A percentile compares a stretch with the other conserved stretches of the same genome.
phyloP scores from a whole-genome alignment of 768 basidiomycete genomes.

The Lanmaoa pseudosensibilis region DNA sequence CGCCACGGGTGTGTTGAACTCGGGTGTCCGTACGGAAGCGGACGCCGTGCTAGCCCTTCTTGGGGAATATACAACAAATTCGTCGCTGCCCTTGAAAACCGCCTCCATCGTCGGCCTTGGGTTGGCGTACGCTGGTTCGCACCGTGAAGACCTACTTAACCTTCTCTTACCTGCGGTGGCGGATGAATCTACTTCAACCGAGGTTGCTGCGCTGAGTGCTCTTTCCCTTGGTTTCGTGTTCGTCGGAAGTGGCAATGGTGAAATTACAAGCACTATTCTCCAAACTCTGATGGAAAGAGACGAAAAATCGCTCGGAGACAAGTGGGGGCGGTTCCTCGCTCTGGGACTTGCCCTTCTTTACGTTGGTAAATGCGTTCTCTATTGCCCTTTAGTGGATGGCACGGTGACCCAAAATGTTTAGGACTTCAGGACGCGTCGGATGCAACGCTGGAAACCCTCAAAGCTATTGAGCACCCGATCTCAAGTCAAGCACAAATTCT shows the following conservation, averaged over 20 bases:
- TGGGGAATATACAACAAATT: slow-evolving; percentile 86
- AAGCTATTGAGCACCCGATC: slow-evolving; percentile 90
- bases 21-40: slow-evolving; percentile 85
- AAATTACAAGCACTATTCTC: slow-evolving; percentile 84
- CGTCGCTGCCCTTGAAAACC: slow-evolving; percentile 78
- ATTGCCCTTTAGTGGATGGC: background rate
- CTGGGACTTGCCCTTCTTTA: slow-evolving; percentile 89
- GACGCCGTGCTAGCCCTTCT: slow-evolving; percentile 92
- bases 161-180: slow-evolving; percentile 79
- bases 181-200: slow-evolving; percentile 84
- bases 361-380: slow-evolving; percentile 58
- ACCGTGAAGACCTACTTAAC: slow-evolving; percentile 78
- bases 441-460: slow-evolving; percentile 89
- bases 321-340: slow-evolving; percentile 91
- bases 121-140: slow-evolving; percentile 92
- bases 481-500: slow-evolving; percentile 89
- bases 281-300: slow-evolving; percentile 88
- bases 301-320: slow-evolving; percentile 78
- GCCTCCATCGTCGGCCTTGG: slow-evolving; percentile 91
- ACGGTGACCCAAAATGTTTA: slow-evolving; percentile 33
- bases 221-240: slow-evolving; percentile 93
- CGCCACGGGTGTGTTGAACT: slow-evolving; percentile 91
- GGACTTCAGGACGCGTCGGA: slow-evolving; percentile 92
- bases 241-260: slow-evolving; percentile 93
- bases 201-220: slow-evolving; percentile 82